Conservation (phyloP, 2,329 filamentous ascomycete genomes). For the Huntiella savannae region DNA sequence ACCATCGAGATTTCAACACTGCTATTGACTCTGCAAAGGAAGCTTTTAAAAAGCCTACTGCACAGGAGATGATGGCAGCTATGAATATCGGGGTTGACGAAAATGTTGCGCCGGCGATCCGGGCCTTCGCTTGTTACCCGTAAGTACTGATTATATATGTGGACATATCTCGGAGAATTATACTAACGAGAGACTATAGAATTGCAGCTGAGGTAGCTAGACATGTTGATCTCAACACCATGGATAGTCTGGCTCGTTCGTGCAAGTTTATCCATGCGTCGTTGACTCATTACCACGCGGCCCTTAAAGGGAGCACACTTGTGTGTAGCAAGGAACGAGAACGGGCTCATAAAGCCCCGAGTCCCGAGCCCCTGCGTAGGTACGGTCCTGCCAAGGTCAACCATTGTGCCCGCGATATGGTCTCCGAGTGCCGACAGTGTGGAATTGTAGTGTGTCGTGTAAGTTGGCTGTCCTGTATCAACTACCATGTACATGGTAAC, state of each 20-base stretch:
- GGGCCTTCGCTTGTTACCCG: slow-evolving; percentile 21
- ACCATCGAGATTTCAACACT: background rate
- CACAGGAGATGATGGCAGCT: slow-evolving; percentile 7
- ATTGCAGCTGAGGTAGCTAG: slow-evolving; percentile 58
- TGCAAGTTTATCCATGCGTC: slow-evolving; percentile 63
- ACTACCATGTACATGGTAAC: background rate
- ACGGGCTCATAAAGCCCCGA: background rate
- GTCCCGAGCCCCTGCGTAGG: slow-evolving; percentile 30
- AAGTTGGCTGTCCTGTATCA: slow-evolving; percentile 18
- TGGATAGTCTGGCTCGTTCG: slow-evolving; percentile 65
- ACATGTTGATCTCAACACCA: slow-evolving; percentile 67
- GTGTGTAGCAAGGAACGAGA: slow-evolving; percentile 52
- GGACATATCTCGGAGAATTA: no score
- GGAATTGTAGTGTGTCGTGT: slow-evolving; percentile 64
- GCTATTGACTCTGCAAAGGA: background rate
- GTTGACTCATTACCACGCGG: slow-evolving; percentile 57
- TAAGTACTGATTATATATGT: slow-evolving; percentile 12
- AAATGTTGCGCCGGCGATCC: slow-evolving; percentile 7
- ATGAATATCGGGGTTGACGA: slow-evolving; percentile 7
- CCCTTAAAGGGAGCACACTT: slow-evolving; percentile 56
- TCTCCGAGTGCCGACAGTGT: slow-evolving; percentile 65
- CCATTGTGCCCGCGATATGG: slow-evolving; percentile 72
- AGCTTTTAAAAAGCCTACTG: slow-evolving; percentile 9
- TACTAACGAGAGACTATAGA: slow-evolving; percentile 26
- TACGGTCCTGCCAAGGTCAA: slow-evolving; percentile 45